These are phyloP conservation scores for Aureobasidium sp. DNA, from an alignment of 2,329 filamentous ascomycete species.

Conservation along the genomic window DNA sequence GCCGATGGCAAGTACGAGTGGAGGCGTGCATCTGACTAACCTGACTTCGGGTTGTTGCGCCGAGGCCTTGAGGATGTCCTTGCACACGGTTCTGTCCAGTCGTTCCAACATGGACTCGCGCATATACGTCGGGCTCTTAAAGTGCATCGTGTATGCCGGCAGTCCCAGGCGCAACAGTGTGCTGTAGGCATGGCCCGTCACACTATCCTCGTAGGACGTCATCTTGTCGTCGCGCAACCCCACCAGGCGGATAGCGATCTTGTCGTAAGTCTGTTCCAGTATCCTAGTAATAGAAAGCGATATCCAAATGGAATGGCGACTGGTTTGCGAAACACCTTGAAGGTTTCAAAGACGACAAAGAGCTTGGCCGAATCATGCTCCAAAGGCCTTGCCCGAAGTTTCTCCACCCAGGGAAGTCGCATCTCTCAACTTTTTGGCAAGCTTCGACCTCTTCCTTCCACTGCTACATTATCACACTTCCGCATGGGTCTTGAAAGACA, in stretches of 20 bases:
- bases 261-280: background rate
- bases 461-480: background rate
- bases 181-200: conserved; percentile 30
- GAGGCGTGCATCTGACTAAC: conserved; percentile 25
- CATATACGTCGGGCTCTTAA: conserved; percentile 54
- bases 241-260: background rate
- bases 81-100: conserved; percentile 48
- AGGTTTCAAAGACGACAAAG: background rate
- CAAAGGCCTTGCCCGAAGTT: background rate
- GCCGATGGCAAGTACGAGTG: background rate
- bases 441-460: background rate
- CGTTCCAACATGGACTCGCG: conserved; percentile 53
- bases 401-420: background rate
- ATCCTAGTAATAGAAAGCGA: background rate
- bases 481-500: background rate
- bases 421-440: background rate
- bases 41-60: conserved; percentile 50
- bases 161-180: conserved; percentile 41
- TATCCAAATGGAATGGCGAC: background rate
- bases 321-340: background rate
- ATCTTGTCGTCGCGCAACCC: conserved; percentile 1
- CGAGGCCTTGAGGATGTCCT: conserved; percentile 53
- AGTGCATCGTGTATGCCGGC: conserved; percentile 49
- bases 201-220: conserved; percentile 12
- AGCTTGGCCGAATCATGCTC: background rate